These are phyloP conservation scores for Berberis thunbergii DNA, from an alignment of 164 flowering plant genomes.

Conservation along the genomic window DNA sequence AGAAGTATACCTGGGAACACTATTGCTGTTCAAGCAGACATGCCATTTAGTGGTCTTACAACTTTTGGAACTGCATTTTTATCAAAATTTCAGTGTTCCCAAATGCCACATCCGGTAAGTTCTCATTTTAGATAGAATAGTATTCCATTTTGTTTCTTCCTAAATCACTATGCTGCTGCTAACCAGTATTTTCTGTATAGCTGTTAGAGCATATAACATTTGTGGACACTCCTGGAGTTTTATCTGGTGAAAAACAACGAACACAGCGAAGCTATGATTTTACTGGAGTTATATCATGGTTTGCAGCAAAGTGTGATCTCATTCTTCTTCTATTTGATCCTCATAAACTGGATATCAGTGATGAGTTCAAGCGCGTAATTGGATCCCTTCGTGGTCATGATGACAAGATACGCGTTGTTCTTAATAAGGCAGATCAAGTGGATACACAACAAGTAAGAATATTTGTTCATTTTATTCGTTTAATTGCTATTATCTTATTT, in stretches of 20 bases:
- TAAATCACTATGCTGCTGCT: not conserved
- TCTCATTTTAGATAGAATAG: not conserved
- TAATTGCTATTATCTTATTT: not conserved
- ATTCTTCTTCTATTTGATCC: constrained; percentile 94
- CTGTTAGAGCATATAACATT: constrained; percentile 88
- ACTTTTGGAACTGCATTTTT: constrained; percentile 90
- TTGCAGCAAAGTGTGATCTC: constrained; percentile 93
- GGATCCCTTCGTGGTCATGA: constrained; percentile 92
- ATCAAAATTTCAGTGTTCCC: constrained; percentile 97
- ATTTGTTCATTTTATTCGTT: not conserved
- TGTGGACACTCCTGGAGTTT: constrained; percentile 96
- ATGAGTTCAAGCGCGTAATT: constrained; percentile 95
- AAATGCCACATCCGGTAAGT: constrained; percentile 95
- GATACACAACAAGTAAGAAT: constrained; percentile 87
- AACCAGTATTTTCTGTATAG: constrained; percentile 25
- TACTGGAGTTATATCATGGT: constrained; percentile 97
- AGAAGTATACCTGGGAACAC: constrained; percentile 96
- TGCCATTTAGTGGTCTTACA: constrained; percentile 93
- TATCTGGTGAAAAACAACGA: constrained; percentile 97
- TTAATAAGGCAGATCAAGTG: constrained; percentile 97
- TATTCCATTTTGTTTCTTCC: not conserved
- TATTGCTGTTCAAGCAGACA: constrained; percentile 95
- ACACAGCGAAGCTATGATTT: constrained; percentile 95
- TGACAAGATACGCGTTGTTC: constrained; percentile 94
- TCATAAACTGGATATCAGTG: constrained; percentile 92